Conservation (phyloP, 164 flowering plant genomes). For the Chimonanthus praecox region DNA sequence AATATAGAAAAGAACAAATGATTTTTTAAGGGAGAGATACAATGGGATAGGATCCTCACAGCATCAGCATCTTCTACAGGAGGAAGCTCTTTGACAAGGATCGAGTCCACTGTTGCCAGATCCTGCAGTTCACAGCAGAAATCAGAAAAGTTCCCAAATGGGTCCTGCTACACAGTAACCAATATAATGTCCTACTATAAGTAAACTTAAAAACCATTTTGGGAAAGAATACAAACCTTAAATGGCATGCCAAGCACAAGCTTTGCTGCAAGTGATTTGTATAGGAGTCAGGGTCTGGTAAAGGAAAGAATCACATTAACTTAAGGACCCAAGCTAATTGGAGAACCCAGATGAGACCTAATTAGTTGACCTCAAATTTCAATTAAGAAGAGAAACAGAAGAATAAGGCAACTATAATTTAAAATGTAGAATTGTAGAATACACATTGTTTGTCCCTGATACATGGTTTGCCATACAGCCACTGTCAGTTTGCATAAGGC, state of each 20-base stretch:
- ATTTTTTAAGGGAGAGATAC: not conserved
- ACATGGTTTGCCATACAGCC: not conserved
- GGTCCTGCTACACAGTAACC: not conserved
- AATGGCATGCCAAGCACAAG: constrained; percentile 97
- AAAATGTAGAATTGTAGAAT: not conserved
- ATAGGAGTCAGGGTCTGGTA: constrained; percentile 71
- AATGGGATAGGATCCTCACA: constrained; percentile 34
- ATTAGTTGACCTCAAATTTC: not conserved
- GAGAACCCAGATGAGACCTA: not conserved
- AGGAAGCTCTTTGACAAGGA: constrained; percentile 83
- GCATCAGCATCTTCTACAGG: constrained; percentile 67
- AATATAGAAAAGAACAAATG: not conserved
- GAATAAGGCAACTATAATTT: not conserved
- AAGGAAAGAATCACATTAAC: not conserved
- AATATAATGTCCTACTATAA: not conserved
- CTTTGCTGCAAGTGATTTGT: constrained; percentile 87
- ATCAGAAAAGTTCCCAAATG: constrained; percentile 1
- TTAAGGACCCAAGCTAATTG: not conserved
- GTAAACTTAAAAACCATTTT: not conserved
- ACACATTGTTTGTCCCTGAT: not conserved
- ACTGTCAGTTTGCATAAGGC: not conserved
- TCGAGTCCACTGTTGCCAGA: constrained; percentile 93
- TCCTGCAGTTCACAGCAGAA: constrained; percentile 41
- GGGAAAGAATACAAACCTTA: constrained; percentile 47
- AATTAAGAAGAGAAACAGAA: not conserved